Conservation (phyloP, 805 yeast genomes). For the Candida koratica region DNA sequence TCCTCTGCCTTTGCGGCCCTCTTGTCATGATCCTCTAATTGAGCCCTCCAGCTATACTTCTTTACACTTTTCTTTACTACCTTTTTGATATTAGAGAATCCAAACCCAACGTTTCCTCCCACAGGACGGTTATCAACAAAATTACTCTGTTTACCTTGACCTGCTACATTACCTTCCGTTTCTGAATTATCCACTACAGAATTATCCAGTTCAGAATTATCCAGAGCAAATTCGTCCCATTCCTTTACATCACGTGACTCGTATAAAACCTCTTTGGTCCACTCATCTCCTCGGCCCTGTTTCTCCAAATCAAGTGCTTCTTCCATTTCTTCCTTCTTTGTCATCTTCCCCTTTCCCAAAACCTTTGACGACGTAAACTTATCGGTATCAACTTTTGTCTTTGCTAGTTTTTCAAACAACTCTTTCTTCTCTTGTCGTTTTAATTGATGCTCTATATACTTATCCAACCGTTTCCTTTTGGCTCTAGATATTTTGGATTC, state of each 20-base stretch:
- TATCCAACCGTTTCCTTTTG: constrained; percentile 77
- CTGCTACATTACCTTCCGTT: constrained; percentile 30
- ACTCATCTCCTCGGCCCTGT: constrained; percentile 65
- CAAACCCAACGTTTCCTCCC: constrained; percentile 67
- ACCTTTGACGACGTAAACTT: constrained; percentile 67
- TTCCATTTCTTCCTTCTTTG: constrained; percentile 63
- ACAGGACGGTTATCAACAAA: constrained; percentile 73
- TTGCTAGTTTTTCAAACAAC: constrained; percentile 66
- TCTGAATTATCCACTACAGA: constrained; percentile 13
- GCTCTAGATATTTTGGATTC: constrained; percentile 68
- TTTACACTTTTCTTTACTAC: constrained; percentile 32
- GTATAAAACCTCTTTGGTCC: constrained; percentile 58
- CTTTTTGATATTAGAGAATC: constrained; percentile 54
- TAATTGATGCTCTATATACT: constrained; percentile 86
- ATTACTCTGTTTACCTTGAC: neutral
- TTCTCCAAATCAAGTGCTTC: constrained; percentile 72
- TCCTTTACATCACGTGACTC: constrained; percentile 63
- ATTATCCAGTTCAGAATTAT: constrained; percentile 22
- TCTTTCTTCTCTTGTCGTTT: constrained; percentile 83
- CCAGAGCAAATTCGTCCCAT: constrained; percentile 37
- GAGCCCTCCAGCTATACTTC: constrained; percentile 67
- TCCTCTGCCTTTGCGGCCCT: constrained; percentile 48
- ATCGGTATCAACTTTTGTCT: constrained; percentile 66
- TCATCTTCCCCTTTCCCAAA: constrained; percentile 70
- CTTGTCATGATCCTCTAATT: constrained; percentile 36